Conservation (phyloP, 228 moss, liverwort and hornwort genomes). For the Sphagnum fallax region DNA sequence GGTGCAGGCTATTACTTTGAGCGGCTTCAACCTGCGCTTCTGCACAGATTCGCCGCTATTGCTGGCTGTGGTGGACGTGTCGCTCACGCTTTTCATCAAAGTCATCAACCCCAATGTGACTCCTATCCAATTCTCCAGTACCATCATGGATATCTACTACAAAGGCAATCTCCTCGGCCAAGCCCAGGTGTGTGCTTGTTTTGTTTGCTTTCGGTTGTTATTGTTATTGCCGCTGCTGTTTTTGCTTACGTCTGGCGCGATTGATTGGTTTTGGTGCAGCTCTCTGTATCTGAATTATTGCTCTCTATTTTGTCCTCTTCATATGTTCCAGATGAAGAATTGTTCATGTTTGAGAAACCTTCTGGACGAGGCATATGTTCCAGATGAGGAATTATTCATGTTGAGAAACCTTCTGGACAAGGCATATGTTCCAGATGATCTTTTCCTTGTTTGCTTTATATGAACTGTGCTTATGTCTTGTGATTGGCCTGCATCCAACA, state of each 20-base stretch:
- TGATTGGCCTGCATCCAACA: too few relatives aligned
- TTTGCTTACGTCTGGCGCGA: background rate
- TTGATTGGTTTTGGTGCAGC: background rate
- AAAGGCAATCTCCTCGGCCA: slow-evolving; percentile 68
- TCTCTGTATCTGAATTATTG: background rate
- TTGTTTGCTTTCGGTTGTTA: too few relatives aligned
- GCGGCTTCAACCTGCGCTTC: slow-evolving; percentile 85
- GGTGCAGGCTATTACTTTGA: slow-evolving; percentile 55
- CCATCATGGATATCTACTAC: slow-evolving; percentile 90
- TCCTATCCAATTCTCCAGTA: slow-evolving; percentile 70
- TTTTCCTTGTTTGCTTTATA: too few relatives aligned
- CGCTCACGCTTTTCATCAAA: slow-evolving; percentile 61
- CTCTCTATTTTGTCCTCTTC: background rate
- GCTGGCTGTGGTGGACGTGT: slow-evolving; percentile 80
- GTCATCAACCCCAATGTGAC: slow-evolving; percentile 74
- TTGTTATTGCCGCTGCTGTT: too few relatives aligned
- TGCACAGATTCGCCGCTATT: slow-evolving; percentile 81
- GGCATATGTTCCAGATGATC: too few relatives aligned
- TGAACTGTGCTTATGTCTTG: too few relatives aligned
- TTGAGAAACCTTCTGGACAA: background rate
- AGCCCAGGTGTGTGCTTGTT: slow-evolving; percentile 50
- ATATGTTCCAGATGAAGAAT: background rate
- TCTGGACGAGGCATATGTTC: background rate
- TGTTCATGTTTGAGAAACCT: background rate
- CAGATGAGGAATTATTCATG: background rate